Percentiles rank a stretch among this genome's conserved stretches.
phyloP scores from a whole-genome alignment of 1,284 basidiomycete species.

The Naganishia sp. region DNA sequence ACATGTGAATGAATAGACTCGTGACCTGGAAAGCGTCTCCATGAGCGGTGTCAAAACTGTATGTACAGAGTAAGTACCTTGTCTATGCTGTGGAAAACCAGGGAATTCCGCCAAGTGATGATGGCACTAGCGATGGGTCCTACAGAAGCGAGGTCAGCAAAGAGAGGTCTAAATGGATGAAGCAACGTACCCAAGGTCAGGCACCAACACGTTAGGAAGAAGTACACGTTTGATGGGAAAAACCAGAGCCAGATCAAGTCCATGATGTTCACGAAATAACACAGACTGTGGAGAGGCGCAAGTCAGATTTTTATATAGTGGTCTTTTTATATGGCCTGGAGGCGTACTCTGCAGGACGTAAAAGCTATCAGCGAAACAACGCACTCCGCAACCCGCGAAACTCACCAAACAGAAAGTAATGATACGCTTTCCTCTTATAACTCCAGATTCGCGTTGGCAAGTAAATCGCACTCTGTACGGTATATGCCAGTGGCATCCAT shows the following conservation, averaged over 20 bases:
- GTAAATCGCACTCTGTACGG: constrained; percentile 70
- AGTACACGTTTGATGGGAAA: constrained; percentile 67
- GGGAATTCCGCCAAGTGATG: constrained; percentile 90
- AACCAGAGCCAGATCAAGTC: constrained; percentile 87
- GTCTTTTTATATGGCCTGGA: background rate
- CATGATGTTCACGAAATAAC: constrained; percentile 83
- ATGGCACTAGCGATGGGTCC: constrained; percentile 86
- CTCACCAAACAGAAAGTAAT: constrained; percentile 87
- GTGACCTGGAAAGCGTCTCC: constrained; percentile 60
- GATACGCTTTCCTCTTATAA: constrained; percentile 83
- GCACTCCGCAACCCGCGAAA: background rate
- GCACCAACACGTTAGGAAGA: constrained; percentile 85
- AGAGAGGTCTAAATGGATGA: background rate
- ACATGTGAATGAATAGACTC: constrained; percentile 82
- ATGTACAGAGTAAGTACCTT: constrained; percentile 55
- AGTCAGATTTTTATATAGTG: background rate
- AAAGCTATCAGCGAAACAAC: background rate
- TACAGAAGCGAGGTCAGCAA: constrained; percentile 36
- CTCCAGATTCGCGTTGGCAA: constrained; percentile 75
- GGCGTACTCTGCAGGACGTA: constrained; percentile 11
- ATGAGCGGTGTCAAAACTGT: background rate
- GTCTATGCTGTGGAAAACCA: constrained; percentile 93
- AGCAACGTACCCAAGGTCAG: constrained; percentile 67
- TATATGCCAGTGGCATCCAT: constrained; percentile 63
- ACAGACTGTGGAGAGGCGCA: constrained; percentile 57